phyloP scores from a whole-genome alignment of 129 eudicot species.

The Saussurea involucrata region DNA sequence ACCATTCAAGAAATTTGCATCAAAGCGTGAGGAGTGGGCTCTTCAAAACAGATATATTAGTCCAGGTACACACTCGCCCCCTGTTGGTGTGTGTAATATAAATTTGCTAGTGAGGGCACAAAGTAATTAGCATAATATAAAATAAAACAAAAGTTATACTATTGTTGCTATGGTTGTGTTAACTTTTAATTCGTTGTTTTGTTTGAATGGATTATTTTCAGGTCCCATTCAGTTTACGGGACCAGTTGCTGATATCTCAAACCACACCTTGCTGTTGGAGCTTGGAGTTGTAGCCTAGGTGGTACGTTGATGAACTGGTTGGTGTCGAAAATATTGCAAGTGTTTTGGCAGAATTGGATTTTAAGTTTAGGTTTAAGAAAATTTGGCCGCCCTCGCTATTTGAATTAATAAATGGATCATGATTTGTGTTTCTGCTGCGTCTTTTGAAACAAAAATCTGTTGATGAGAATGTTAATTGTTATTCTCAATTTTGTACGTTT shows the following conservation, averaged over 20 bases:
- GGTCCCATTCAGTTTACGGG: slow-evolving; percentile 95
- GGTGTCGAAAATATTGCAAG: neutral
- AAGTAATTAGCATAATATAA: too few relatives aligned
- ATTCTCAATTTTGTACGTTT: neutral
- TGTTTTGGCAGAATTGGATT: neutral
- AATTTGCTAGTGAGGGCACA: too few relatives aligned
- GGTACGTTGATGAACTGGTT: neutral
- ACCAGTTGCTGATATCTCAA: slow-evolving; percentile 56
- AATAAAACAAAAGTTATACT: too few relatives aligned
- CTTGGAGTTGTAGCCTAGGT: slow-evolving; percentile 62
- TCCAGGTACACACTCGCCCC: slow-evolving; percentile 59
- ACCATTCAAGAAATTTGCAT: slow-evolving; percentile 85
- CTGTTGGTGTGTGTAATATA: neutral
- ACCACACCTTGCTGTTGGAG: slow-evolving; percentile 85
- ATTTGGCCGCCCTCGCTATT: neutral
- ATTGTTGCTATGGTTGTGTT: neutral
- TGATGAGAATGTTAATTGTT: neutral
- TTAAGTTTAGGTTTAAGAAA: neutral
- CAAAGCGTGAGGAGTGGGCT: slow-evolving; percentile 90
- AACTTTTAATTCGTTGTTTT: neutral
- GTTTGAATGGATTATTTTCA: slow-evolving; percentile 15
- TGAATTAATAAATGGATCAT: neutral
- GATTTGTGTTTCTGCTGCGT: neutral
- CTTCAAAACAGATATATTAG: slow-evolving; percentile 72
- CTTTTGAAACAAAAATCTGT: neutral